Conservation (phyloP, 306 rosid species). For the Fagus crenata region DNA sequence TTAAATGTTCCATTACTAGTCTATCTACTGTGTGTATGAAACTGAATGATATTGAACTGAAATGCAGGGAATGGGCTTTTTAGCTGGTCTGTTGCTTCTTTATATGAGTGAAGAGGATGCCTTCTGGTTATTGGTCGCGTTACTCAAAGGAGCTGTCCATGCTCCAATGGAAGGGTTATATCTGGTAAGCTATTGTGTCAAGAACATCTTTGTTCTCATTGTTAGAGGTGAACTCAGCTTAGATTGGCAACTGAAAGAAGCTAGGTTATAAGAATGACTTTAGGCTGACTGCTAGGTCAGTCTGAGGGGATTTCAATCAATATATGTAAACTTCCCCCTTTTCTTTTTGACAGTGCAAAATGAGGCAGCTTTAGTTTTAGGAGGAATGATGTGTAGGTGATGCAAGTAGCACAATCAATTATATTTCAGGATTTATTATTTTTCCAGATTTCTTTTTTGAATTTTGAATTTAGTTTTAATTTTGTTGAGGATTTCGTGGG, state of each 20-base stretch:
- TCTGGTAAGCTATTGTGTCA: constrained; percentile 54
- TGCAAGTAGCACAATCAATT: too few relatives aligned
- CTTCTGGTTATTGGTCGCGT: constrained; percentile 94
- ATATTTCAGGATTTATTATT: too few relatives aligned
- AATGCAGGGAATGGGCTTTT: constrained; percentile 97
- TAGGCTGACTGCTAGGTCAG: not conserved
- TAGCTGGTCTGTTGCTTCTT: constrained; percentile 94
- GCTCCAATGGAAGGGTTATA: constrained; percentile 99
- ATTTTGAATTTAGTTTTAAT: too few relatives aligned
- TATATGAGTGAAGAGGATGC: constrained; percentile 99
- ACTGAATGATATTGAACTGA: constrained; percentile 35
- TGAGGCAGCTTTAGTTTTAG: not conserved
- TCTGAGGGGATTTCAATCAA: not conserved
- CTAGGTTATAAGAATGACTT: not conserved
- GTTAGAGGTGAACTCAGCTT: not conserved
- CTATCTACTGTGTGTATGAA: constrained; percentile 6
- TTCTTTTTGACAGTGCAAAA: not conserved
- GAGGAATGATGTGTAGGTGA: not conserved
- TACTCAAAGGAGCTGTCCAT: constrained; percentile 96
- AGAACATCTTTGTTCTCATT: constrained; percentile 8
- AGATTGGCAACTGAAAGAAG: not conserved
- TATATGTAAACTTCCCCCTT: not conserved
- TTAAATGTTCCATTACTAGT: constrained; percentile 17
- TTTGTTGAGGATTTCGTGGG: too few relatives aligned
- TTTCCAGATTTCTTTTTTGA: too few relatives aligned